Evolutionary conservation across 2,329 filamentous ascomycete genomes (phyloP).

Genomic region (Talaromyces atroroseus): DNA sequence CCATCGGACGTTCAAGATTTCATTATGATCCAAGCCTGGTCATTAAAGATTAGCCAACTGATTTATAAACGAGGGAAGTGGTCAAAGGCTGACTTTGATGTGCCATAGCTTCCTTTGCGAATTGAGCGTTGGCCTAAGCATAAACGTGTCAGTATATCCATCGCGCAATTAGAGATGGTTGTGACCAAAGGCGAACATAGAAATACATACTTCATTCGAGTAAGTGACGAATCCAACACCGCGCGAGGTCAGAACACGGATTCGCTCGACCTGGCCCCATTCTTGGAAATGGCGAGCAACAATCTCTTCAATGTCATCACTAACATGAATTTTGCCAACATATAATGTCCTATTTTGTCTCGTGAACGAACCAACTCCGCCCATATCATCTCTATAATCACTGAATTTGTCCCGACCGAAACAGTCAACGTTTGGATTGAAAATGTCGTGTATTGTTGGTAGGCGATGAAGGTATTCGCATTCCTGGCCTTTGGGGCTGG

Average conservation of each 20-base stretch:
- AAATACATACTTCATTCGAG: slow-evolving; percentile 57
- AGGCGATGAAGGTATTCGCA: slow-evolving; percentile 92
- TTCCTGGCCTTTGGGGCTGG: slow-evolving; percentile 71
- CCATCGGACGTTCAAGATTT: slow-evolving; percentile 94
- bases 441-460: slow-evolving; percentile 80
- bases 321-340: slow-evolving; percentile 87
- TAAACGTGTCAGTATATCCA: not conserved
- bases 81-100: slow-evolving; percentile 58
- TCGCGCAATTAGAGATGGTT: not conserved
- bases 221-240: slow-evolving; percentile 97
- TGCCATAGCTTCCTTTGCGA: slow-evolving; percentile 92
- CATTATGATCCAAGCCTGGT: slow-evolving; percentile 69
- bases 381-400: slow-evolving; percentile 96
- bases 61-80: not conserved
- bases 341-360: slow-evolving; percentile 92
- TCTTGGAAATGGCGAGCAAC: slow-evolving; percentile 93
- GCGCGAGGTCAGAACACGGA: slow-evolving; percentile 77
- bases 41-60: not conserved
- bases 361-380: slow-evolving; percentile 89
- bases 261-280: slow-evolving; percentile 88
- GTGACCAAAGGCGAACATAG: not conserved
- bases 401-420: slow-evolving; percentile 90
- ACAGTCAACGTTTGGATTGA: slow-evolving; percentile 90
- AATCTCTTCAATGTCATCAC: slow-evolving; percentile 94
- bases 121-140: slow-evolving; percentile 66